phyloP scores from a whole-genome alignment of 2,329 filamentous ascomycete species.

The Annulohypoxylon truncatum region DNA sequence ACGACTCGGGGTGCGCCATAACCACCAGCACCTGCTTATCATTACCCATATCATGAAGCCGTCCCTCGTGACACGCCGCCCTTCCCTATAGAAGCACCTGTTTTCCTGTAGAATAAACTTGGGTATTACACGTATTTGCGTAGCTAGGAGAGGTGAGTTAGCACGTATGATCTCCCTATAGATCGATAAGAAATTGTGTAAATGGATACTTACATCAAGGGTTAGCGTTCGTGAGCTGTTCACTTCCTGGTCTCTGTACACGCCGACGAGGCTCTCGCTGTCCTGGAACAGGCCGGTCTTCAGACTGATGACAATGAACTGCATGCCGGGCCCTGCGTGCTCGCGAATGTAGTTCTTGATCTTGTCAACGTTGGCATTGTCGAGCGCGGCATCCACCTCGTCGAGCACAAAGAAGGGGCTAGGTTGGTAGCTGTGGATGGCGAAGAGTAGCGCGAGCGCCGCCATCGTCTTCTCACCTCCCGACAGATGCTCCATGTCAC shows the following conservation, averaged over 20 bases:
- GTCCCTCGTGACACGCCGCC: slow-evolving; percentile 25
- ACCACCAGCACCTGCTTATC: neutral
- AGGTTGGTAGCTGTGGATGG: slow-evolving; percentile 95
- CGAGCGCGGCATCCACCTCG: slow-evolving; percentile 97
- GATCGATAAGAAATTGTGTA: neutral
- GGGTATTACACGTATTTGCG: slow-evolving; percentile 46
- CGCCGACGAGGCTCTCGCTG: slow-evolving; percentile 93
- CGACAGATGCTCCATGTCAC: slow-evolving; percentile 98
- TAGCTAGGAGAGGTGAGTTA: slow-evolving; percentile 43
- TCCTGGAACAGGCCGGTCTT: slow-evolving; percentile 97
- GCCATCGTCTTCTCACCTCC: slow-evolving; percentile 99
- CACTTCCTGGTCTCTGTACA: slow-evolving; percentile 93
- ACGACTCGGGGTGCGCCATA: neutral
- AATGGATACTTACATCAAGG: slow-evolving; percentile 81
- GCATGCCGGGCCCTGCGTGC: slow-evolving; percentile 96
- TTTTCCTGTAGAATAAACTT: neutral
- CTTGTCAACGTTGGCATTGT: slow-evolving; percentile 95
- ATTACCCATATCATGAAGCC: slow-evolving; percentile 32
- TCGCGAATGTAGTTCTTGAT: slow-evolving; percentile 97
- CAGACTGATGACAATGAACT: slow-evolving; percentile 97
- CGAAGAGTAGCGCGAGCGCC: slow-evolving; percentile 93
- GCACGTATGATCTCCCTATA: slow-evolving; percentile 8
- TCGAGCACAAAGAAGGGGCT: slow-evolving; percentile 98
- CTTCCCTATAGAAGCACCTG: neutral
- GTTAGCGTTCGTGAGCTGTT: slow-evolving; percentile 94